phyloP scores from a whole-genome alignment of 2,329 filamentous ascomycete species.

The Pseudogymnoascus sp. region DNA sequence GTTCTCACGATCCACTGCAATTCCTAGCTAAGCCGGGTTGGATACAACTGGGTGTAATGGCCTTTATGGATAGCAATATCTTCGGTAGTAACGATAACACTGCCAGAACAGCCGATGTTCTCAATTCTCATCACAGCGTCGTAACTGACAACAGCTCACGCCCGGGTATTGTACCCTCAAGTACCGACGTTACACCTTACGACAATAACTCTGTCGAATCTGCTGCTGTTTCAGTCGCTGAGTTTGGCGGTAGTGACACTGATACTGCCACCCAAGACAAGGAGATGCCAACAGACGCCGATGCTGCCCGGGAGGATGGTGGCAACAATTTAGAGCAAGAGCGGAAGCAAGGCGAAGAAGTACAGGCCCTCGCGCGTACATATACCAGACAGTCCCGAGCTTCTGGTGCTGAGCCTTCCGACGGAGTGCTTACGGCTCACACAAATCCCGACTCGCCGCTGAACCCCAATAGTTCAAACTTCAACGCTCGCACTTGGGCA shows the following conservation, averaged over 20 bases:
- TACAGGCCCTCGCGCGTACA: conserved; percentile 49
- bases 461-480: conserved; percentile 45
- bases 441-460: conserved; percentile 39
- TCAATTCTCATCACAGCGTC: background rate
- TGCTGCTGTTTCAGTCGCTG: background rate
- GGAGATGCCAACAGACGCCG: background rate
- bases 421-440: background rate
- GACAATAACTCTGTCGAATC: background rate
- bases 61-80: background rate
- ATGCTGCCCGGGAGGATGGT: background rate
- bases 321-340: background rate
- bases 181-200: background rate
- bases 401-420: background rate
- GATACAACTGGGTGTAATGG: background rate
- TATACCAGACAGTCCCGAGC: conserved; percentile 43
- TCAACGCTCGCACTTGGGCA: conserved; percentile 50
- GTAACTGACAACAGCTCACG: background rate
- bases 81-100: background rate
- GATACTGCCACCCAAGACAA: background rate
- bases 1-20: background rate
- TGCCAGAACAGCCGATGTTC: background rate
- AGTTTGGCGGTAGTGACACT: background rate
- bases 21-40: background rate
- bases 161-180: background rate
- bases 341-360: background rate